Evolutionary conservation across 2,329 filamentous ascomycete species (phyloP), one percentile per base, ranked within the genome.

Genomic region (Fusarium pseudocircinatum): DNA sequence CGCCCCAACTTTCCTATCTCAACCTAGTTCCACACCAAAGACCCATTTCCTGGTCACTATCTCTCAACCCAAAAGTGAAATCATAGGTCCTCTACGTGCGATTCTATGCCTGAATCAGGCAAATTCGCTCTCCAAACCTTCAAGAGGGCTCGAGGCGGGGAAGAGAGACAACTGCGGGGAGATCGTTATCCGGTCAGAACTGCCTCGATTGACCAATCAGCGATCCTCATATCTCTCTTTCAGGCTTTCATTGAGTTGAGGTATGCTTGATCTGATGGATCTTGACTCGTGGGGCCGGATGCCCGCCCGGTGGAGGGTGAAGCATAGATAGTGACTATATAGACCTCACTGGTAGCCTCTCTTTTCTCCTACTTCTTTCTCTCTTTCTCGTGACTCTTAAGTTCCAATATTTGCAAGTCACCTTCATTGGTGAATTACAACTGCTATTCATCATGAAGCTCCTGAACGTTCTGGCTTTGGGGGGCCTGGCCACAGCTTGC

Each of bases 401-500:
- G 39, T 22, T 26, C 24, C n/a, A 32, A 36, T 26, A 20, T 52
- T 40, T 52, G 30, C 24, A 15, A 49, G 34, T 63, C 49, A 37
- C 28, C 42, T 60, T 30, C 24, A 37, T 40, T n/a, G 15, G 24
- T 39, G 37, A 24, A 47, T 67, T 24, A 46, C 30, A 40, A 56
- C 56, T 24, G 34, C 52, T 47, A 43, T 37, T 49, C n/a, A 58
- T 52, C 43, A 81, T 82, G 80, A 81, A 74, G 65, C 60, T 82
- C 46, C 67, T 78, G 37, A 75, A 75, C 60, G 58, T 80, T 44
- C 62, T 82, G 50, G 71, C 78, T 30, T 60, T 78, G 65, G 72
- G 75, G 44, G 75, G 77, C 16, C 63, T 80, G 62, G 74, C 78
- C 7, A 67, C 69, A 11, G 77, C 75, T 15, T 82, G 80, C 40